Base-by-base conservation (phyloP, 2,329 filamentous ascomycete species). In the Thelonectria discophora region DNA sequence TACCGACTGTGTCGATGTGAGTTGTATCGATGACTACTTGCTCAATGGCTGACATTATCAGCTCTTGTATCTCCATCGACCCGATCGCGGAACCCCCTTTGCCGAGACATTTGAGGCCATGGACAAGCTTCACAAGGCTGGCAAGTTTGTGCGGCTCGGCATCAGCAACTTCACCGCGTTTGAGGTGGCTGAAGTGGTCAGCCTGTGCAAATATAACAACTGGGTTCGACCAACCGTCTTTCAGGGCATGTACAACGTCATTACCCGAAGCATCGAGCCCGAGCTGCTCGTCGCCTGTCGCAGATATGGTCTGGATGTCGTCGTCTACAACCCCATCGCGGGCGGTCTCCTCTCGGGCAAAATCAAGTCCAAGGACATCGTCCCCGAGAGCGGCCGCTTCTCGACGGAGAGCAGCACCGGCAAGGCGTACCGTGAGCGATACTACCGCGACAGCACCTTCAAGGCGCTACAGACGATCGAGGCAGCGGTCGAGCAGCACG, bases 151-250 rank as follows among this genome's bases (percentile, higher is more conserved):
- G 18, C 85, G 86, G 53, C 80, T 97, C 12, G 93, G 92, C 2
- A 78, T 97, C 60, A 91, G 87, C 69, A 97, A 97, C 79, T 97
- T 89, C 75, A 91, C 93, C 0, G 89, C 93, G 0, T 95, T 90
- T 73, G 93, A 97, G 75, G 91, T 97, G 10, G 93, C 93, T 0
- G 93, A 97, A 78, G 86, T 96, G 10, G 90, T 90, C 59, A 86
- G 92, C 76, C 89, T 88, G 40, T 94, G 91, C 82, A 90, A 90
- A 69, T 87, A 90, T 78, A 89, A 91, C 71, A 86, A 86, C 63
- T 96, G 91, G 91, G 90, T 96, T 15, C 86, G 89, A 40, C 93
- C 93, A 1, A 93, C 90, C 1, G 87, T 96, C 58, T 97, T 92
- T 77, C 92, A 95, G 77, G 93, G 84, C 70, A 94, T 96, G 91